A percentile compares a stretch with the other conserved stretches of the same genome.
Evolutionary conservation across 2,329 filamentous ascomycete species (phyloP).

Genomic region (Colletotrichum sp.): DNA sequence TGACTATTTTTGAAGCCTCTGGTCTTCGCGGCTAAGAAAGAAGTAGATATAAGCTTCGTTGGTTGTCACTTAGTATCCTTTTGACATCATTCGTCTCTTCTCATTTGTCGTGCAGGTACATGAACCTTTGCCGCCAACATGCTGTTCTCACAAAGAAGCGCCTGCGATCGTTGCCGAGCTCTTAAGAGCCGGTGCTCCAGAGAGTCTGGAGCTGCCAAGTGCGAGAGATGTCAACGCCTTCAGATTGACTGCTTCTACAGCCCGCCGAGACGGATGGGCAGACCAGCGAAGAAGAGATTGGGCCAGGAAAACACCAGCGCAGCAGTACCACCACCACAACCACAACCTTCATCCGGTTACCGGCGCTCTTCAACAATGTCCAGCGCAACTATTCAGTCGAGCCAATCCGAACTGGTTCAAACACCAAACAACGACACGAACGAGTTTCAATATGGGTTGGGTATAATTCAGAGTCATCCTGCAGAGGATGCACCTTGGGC

Average conservation of each 20-base stretch:
- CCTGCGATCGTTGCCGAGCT: conserved; percentile 20
- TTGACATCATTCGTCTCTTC: background rate
- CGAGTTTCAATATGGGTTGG: conserved; percentile 11
- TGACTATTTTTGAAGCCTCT: background rate
- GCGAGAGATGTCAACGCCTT: conserved; percentile 17
- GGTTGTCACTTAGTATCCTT: background rate
- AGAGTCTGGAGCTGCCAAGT: conserved; percentile 7
- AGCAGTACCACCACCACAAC: background rate
- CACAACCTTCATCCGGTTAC: background rate
- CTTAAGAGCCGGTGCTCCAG: conserved; percentile 17
- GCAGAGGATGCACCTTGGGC: background rate
- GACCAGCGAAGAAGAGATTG: conserved; percentile 16
- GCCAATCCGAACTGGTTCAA: background rate
- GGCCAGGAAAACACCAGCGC: background rate
- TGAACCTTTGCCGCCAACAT: background rate
- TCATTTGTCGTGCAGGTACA: background rate
- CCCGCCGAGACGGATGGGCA: conserved; percentile 12
- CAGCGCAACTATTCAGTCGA: background rate
- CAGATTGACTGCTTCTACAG: conserved; percentile 19
- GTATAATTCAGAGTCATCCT: background rate
- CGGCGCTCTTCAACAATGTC: conserved; percentile 9
- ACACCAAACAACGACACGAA: background rate
- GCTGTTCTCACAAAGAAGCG: conserved; percentile 20
- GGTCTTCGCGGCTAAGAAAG: background rate
- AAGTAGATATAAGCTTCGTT: conserved; percentile 8